Percentiles rank a stretch among this genome's conserved stretches.
Conservation (phyloP, 495 filamentous ascomycete genomes). For the Neurospora sp. region DNA sequence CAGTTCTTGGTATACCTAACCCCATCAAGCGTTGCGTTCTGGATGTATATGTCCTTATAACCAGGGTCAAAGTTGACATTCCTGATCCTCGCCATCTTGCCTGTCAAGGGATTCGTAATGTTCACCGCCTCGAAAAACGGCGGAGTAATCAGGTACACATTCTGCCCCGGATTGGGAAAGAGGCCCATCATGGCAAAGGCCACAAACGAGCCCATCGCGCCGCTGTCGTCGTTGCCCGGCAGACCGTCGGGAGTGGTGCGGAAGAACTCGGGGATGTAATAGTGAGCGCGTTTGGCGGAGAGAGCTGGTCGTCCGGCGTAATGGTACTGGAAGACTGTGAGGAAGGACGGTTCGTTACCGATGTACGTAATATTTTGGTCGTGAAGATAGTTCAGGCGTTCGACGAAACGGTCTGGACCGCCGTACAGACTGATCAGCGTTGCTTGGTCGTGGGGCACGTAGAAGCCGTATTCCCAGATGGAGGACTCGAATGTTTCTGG, state of each 20-base stretch:
- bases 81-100: constrained; percentile 49
- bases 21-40: constrained; percentile 61
- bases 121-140: constrained; percentile 58
- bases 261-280: constrained; percentile 59
- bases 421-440: constrained; percentile 50
- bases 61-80: constrained; percentile 53
- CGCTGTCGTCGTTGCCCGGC: constrained; percentile 64
- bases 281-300: constrained; percentile 50
- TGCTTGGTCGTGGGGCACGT: constrained; percentile 58
- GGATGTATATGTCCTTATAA: constrained; percentile 57
- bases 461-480: constrained; percentile 63
- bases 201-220: constrained; percentile 63
- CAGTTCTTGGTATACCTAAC: constrained; percentile 56
- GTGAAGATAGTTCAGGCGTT: constrained; percentile 56
- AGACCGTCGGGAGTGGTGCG: constrained; percentile 49
- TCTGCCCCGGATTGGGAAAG: constrained; percentile 64
- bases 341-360: constrained; percentile 62
- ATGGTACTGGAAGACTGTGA: constrained; percentile 62
- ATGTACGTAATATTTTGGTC: constrained; percentile 56
- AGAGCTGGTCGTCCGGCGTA: constrained; percentile 58
- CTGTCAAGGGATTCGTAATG: constrained; percentile 48
- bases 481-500: constrained; percentile 63
- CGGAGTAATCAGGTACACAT: constrained; percentile 63
- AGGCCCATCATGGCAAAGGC: constrained; percentile 64
- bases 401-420: constrained; percentile 48